Base-by-base conservation (phyloP, 2,329 filamentous ascomycete species). In the Chaetomiaceae sp. region DNA sequence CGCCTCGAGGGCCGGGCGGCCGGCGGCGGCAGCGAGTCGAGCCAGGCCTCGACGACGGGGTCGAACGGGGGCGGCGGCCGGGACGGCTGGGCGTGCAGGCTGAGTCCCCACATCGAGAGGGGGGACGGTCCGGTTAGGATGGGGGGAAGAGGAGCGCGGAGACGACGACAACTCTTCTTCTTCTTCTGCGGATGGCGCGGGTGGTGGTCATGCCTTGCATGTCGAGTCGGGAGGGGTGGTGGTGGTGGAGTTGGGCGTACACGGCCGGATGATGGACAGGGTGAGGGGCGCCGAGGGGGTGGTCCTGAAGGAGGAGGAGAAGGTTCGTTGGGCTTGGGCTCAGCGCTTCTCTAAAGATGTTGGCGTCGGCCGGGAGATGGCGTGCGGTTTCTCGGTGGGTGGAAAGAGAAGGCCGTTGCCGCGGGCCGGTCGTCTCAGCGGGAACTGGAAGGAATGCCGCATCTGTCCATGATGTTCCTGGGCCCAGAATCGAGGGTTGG, bases 41-140 rank as follows among this genome's bases (percentile, higher is more conserved):
- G 49, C 53, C 53, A 55, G 27, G 48, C 45, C 43, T 55, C 53
- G 36, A 55, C 39, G 17, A 41, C n/a, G 26, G 46, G 48, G 24
- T 55, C 44, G 33, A 37, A 51, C 8, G 34, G 20, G 10, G 53
- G 41, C 17, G 50, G 18, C 19, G 50, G 50, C 46, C 53, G 52
- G 30, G 50, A 38, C 44, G 50, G 52, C 47, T 33, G 45, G 35
- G 35, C 32, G 26, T 12, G 37, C 12, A 45, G 18, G 33, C 17
- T 47, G 33, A 45, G 36, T 22, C 38, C 34, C 41, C 27, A 38
- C 48, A 50, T 50, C 30, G 48, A 45, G 29, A 12, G 38, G 24
- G 18, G 18, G 17, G 14, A 22, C 24, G 37, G 10, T 26, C 48
- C 15, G 14, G 10, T 47, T n/a, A n/a, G n/a, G n/a, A 47, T 15